phyloP scores from a whole-genome alignment of 176 grass and related monocot species.

The Carex scoparia region DNA sequence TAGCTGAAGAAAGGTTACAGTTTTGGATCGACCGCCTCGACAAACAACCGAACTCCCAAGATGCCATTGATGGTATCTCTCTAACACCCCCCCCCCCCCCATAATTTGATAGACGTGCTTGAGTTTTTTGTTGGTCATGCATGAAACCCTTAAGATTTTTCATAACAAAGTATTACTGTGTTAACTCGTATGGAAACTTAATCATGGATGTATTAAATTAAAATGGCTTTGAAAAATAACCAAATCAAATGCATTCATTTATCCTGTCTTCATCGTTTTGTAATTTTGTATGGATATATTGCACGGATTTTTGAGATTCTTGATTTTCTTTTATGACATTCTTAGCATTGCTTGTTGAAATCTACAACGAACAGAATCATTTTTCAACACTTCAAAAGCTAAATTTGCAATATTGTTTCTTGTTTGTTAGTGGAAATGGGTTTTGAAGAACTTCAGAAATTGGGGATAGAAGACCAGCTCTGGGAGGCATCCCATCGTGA shows the following conservation, averaged over 20 bases:
- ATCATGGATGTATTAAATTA: background rate
- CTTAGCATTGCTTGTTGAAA: background rate
- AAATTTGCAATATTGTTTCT: background rate
- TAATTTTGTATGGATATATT: background rate
- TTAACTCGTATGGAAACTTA: background rate
- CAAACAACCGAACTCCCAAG: conserved; percentile 72
- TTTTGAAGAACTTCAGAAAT: conserved; percentile 63
- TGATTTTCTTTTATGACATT: background rate
- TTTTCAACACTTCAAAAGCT: background rate
- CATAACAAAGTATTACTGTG: background rate
- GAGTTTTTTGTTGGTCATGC: background rate
- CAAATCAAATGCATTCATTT: background rate
- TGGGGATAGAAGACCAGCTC: conserved; percentile 67
- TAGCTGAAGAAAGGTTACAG: conserved; percentile 70
- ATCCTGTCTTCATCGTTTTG: background rate
- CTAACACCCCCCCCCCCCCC: background rate
- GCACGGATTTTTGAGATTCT: background rate
- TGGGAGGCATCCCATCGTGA: conserved; percentile 70
- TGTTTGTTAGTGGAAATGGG: conserved; percentile 51
- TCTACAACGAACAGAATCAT: background rate
- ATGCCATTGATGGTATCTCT: conserved; percentile 74
- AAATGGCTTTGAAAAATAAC: background rate
- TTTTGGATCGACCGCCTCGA: conserved; percentile 63
- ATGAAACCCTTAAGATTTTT: background rate
- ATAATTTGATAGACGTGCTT: background rate